Base-by-base conservation (phyloP, 352 stramenopile species). In the Pythium phragmitis region DNA sequence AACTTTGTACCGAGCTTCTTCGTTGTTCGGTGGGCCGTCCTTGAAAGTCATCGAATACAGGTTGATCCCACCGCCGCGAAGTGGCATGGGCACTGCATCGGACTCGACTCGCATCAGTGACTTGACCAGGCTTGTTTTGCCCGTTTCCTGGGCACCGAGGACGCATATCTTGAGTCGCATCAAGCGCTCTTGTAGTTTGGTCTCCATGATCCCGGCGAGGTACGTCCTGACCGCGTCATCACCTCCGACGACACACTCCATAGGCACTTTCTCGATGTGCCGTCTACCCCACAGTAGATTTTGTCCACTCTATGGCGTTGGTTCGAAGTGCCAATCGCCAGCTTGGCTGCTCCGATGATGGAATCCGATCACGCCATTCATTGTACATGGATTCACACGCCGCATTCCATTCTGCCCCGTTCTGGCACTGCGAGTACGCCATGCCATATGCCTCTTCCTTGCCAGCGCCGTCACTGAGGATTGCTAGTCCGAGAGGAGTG, bases 101-200 rank as follows among this genome's bases (percentile, higher is more conserved):
- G 33, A 37, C 33, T 37, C 33, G 0, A 9, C 5, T 37, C 33
- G 33, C 33, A 9, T 37, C 6, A 36, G 36, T 19, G 33, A 39
- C 43, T 39, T 36, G 21, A 50, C 53, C 2, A 60, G 30, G 21
- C 53, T 60, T 13, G 53, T 60, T 37, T 60, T 60, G 17, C 53
- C 53, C 14, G 28, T 12, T 34, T 50, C 8, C 11, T 26, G 5
- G 14, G 37, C 36, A 7, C 53, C 53, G 41, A 60, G 14, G 19
- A 60, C 39, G 16, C 53, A 57, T 39, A 51, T 34, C 39, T 30
- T 60, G 7, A 49, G 17, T 11, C 43, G 43, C 21, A 39, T 60
- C 13, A 34, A n/a, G 53, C 19, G 21, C 36, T 30, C n/a, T 7
- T 47, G n/a, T 17, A 37, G 17, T 37, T 60, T 60, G n/a, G 28